phyloP scores from a whole-genome alignment of 306 rosid species.

The Vigna mungo region DNA sequence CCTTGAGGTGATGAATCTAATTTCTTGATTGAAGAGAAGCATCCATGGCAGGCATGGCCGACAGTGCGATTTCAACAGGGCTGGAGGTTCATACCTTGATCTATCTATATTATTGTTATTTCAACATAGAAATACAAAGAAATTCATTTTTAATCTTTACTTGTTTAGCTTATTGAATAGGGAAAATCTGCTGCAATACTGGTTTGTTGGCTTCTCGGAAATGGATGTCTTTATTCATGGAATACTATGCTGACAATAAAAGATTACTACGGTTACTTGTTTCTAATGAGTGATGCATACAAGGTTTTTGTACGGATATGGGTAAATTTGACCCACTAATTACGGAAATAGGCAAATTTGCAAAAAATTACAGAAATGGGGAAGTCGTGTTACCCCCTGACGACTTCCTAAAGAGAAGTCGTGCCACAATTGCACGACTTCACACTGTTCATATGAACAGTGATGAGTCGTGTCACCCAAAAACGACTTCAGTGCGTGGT shows the following conservation, averaged over 20 bases:
- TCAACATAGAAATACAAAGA: background rate
- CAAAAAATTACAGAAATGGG: too few relatives aligned
- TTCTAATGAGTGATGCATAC: slow-evolving; percentile 60
- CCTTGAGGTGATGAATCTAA: slow-evolving; percentile 13
- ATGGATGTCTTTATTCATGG: slow-evolving; percentile 87
- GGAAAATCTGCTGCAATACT: slow-evolving; percentile 67
- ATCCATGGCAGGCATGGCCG: slow-evolving; percentile 46
- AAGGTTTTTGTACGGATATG: background rate
- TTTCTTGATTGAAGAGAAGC: slow-evolving; percentile 40
- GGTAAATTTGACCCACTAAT: too few relatives aligned
- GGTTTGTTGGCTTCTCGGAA: slow-evolving; percentile 92
- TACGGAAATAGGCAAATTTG: too few relatives aligned
- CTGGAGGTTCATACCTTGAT: slow-evolving; percentile 58
- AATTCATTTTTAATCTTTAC: slow-evolving; percentile 19
- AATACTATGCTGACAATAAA: slow-evolving; percentile 87
- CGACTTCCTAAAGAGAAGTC: too few relatives aligned
- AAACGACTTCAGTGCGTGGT: too few relatives aligned
- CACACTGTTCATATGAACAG: too few relatives aligned
- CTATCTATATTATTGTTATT: background rate
- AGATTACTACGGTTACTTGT: slow-evolving; percentile 78
- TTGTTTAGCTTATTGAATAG: slow-evolving; percentile 44
- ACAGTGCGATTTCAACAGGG: slow-evolving; percentile 49
- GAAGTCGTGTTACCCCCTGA: too few relatives aligned
- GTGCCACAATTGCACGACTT: too few relatives aligned
- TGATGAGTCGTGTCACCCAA: too few relatives aligned